These are phyloP conservation scores for Polychaeton citri DNA, from an alignment of 2,329 filamentous ascomycete species.

Conservation along the genomic window DNA sequence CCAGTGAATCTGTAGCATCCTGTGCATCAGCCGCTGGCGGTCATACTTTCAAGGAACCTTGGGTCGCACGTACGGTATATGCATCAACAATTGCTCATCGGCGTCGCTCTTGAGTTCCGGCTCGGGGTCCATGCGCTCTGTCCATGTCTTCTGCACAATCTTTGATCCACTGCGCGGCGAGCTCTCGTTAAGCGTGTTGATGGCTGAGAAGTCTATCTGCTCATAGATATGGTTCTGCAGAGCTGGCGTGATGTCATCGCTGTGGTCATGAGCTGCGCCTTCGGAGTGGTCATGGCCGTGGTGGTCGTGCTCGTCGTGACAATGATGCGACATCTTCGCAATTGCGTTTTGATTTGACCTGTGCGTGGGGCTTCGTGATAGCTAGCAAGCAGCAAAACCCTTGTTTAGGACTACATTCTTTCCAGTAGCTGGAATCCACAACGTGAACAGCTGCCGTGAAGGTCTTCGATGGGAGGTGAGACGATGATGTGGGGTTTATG, in stretches of 20 bases:
- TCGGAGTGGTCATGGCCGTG: slow-evolving; percentile 39
- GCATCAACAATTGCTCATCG: slow-evolving; percentile 89
- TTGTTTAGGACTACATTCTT: too few relatives aligned
- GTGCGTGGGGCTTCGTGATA: too few relatives aligned
- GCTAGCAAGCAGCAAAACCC: too few relatives aligned
- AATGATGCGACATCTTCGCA: slow-evolving; percentile 29
- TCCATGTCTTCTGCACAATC: slow-evolving; percentile 84
- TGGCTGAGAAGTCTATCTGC: slow-evolving; percentile 77
- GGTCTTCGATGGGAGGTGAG: too few relatives aligned
- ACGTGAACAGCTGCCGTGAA: too few relatives aligned
- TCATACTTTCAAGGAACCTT: background rate
- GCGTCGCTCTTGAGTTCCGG: slow-evolving; percentile 75
- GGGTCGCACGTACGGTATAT: slow-evolving; percentile 55
- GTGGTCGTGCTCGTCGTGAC: slow-evolving; percentile 34
- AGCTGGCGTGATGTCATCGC: slow-evolving; percentile 82
- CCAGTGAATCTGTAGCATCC: slow-evolving; percentile 60
- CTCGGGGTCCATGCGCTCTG: slow-evolving; percentile 54
- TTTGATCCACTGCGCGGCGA: slow-evolving; percentile 52
- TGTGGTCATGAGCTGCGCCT: slow-evolving; percentile 63
- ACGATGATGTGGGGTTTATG: too few relatives aligned
- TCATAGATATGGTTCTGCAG: slow-evolving; percentile 83
- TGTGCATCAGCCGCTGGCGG: background rate
- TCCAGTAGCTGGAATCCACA: too few relatives aligned
- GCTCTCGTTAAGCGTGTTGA: slow-evolving; percentile 76
- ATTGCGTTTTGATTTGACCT: too few relatives aligned